Base-by-base conservation (phyloP, 2,329 filamentous ascomycete species). In the Colletotrichum coccodes region DNA sequence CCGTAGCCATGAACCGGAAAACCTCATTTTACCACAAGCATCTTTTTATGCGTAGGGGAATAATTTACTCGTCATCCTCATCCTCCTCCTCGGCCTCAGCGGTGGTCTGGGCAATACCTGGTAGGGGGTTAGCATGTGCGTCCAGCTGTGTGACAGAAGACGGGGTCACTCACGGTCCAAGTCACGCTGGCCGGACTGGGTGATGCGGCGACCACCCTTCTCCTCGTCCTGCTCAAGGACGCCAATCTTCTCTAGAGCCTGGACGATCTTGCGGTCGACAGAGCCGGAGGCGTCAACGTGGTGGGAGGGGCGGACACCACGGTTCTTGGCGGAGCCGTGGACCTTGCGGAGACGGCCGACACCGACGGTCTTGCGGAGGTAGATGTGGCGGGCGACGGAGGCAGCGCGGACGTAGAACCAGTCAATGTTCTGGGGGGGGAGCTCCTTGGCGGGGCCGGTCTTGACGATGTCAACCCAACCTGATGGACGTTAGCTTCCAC, bases 391-490 rank as follows among this genome's bases (percentile, higher is more conserved):
- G 80, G 96, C 96, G 82, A 99, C 92, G 76, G 95, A 91, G 78
- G 96, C 96, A 79, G 95, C 95, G 82, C 96, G 95, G 83, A 91
- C 84, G 85, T 91, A 93, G 89, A 91, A 97, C 96, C 96, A 99
- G 90, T 99, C 96, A 82, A 95, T 94, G 85, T 95, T 92, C 91
- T 98, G 95, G 80, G 95, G 96, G 80, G 95, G 95, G 78, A 99
- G 93, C 89, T 99, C 96, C 87, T 97, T 97, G 83, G 93, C 92
- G 82, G 92, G 90, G 80, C 94, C 95, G 78, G 95, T 98, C 93
- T 99, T 99, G 88, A 98, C 96, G 81, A 95, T 98, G 84, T 99
- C 96, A 84, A 98, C 95, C 95, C 95, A 98, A 89, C 94, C 94
- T 97, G 71, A 26, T 9, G 3, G 57, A 30, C 61, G 53, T n/a